Evolutionary conservation across 345 rosid species (phyloP).

Genomic region (Microthlaspi erraticum): DNA sequence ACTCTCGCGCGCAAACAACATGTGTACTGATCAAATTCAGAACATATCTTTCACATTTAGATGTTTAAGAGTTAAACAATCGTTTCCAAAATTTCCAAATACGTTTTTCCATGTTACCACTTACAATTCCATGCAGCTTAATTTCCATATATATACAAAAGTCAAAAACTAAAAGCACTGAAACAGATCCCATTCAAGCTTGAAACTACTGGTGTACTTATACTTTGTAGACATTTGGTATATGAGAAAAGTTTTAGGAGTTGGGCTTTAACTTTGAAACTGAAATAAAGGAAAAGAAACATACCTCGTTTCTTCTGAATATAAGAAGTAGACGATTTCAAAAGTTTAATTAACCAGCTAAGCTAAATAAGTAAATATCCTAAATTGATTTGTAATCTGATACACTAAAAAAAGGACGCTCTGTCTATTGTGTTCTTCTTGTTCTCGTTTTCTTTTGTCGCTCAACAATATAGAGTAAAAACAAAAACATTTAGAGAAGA

Average conservation of each 20-base stretch:
- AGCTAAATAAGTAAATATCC: conserved; percentile 1
- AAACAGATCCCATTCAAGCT: not conserved
- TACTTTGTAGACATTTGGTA: not conserved
- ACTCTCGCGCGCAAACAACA: too few species aligned
- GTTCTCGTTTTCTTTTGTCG: conserved; percentile 27
- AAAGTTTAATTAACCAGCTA: not conserved
- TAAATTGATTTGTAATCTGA: not conserved
- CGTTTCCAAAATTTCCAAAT: too few species aligned
- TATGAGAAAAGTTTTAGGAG: not conserved
- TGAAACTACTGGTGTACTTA: conserved; percentile 1
- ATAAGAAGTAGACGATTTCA: not conserved
- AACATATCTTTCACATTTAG: too few species aligned
- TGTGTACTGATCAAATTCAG: too few species aligned
- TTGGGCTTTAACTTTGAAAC: not conserved
- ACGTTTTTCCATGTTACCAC: too few species aligned
- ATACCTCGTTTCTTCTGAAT: not conserved
- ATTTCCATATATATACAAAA: too few species aligned
- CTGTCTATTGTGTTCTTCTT: conserved; percentile 20
- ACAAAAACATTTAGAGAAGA: conserved; percentile 1
- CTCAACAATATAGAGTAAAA: conserved; percentile 25
- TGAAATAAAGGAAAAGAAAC: not conserved
- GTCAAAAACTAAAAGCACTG: too few species aligned
- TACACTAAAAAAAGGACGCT: not conserved
- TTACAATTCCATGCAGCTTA: too few species aligned
- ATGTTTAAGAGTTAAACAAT: too few species aligned